Percentiles rank a stretch among this genome's conserved stretches.
Conservation (phyloP, 495 filamentous ascomycete species). For the Echria macrotheca region DNA sequence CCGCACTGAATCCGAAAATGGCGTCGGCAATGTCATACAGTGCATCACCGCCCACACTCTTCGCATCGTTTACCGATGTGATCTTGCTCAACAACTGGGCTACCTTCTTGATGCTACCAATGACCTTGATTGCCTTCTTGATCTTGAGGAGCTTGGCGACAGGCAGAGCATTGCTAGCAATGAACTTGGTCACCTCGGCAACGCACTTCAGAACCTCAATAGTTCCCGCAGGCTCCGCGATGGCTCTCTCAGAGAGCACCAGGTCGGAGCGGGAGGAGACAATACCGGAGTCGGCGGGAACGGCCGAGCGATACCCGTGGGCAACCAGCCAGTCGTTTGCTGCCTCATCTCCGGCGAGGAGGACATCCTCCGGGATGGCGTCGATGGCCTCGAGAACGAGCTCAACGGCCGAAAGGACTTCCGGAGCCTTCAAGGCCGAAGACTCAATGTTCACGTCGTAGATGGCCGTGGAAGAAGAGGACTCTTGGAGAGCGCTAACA, state of each 20-base stretch:
- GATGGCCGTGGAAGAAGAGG: not conserved
- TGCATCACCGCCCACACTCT: not conserved
- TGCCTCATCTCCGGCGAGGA: slow-evolving; percentile 3
- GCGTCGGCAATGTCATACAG: slow-evolving; percentile 5
- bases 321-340: not conserved
- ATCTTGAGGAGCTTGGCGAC: slow-evolving; percentile 2
- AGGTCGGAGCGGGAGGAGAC: not conserved
- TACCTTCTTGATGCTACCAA: slow-evolving; percentile 2
- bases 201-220: slow-evolving; percentile 2
- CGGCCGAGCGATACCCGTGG: not conserved
- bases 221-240: not conserved
- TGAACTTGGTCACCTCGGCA: not conserved
- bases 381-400: slow-evolving; percentile 1
- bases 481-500: not conserved
- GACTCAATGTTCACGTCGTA: not conserved
- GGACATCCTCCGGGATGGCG: slow-evolving; percentile 2
- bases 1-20: slow-evolving; percentile 4
- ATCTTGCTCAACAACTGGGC: slow-evolving; percentile 2
- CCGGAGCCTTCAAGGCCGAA: not conserved
- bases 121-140: not conserved
- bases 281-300: not conserved
- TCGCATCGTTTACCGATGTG: not conserved
- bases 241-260: not conserved
- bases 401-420: not conserved
- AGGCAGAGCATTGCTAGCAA: not conserved